Evolutionary conservation across 2,329 filamentous ascomycete species (phyloP).

Genomic region (Exophiala mesophila): DNA sequence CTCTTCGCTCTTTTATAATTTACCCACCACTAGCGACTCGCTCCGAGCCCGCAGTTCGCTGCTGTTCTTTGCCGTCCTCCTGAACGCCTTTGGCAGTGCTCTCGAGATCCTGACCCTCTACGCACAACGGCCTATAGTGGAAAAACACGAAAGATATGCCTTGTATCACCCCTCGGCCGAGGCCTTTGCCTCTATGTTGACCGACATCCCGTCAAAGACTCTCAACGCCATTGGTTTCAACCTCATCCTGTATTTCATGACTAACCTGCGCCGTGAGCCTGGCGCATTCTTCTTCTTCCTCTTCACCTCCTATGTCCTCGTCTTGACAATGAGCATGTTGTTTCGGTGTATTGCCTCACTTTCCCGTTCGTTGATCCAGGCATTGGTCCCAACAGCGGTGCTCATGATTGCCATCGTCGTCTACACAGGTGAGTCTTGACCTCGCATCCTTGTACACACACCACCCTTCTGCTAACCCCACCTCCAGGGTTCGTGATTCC

Average conservation of each 20-base stretch:
- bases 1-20: slow-evolving; percentile 64
- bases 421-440: slow-evolving; percentile 66
- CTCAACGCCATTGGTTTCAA: slow-evolving; percentile 73
- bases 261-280: slow-evolving; percentile 67
- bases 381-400: slow-evolving; percentile 52
- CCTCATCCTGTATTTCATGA: slow-evolving; percentile 78
- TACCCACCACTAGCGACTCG: slow-evolving; percentile 52
- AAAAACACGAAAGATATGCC: slow-evolving; percentile 82
- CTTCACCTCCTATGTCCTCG: slow-evolving; percentile 59
- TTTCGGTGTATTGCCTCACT: slow-evolving; percentile 66
- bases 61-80: slow-evolving; percentile 60
- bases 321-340: slow-evolving; percentile 56
- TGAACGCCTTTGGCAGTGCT: slow-evolving; percentile 58
- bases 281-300: slow-evolving; percentile 82
- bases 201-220: slow-evolving; percentile 78
- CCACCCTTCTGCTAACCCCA: slow-evolving; percentile 45
- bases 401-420: slow-evolving; percentile 55
- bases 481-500: slow-evolving; percentile 52
- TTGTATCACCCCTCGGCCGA: slow-evolving; percentile 87
- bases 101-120: slow-evolving; percentile 71
- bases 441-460: slow-evolving; percentile 60
- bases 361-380: slow-evolving; percentile 61
- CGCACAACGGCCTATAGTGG: slow-evolving; percentile 83
- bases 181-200: slow-evolving; percentile 77
- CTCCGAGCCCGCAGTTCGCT: slow-evolving; percentile 61